These are phyloP conservation scores for Neurospora cerealis DNA, from an alignment of 495 filamentous ascomycete species.

Conservation along the genomic window DNA sequence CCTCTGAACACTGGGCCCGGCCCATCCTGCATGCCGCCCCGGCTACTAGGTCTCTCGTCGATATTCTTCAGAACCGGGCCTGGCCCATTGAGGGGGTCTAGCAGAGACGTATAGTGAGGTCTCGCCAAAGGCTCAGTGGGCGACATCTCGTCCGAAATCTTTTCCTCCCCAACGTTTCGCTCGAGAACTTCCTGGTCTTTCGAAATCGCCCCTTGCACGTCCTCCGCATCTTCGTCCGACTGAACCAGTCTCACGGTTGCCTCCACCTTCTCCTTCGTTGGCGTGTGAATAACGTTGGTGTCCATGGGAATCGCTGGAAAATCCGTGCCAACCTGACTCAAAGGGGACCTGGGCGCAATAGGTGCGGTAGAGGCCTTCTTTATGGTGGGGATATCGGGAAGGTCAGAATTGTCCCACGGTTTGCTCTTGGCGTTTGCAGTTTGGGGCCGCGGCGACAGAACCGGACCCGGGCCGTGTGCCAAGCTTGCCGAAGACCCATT, in stretches of 20 bases:
- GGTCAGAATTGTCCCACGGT: conserved; percentile 25
- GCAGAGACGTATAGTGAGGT: background rate
- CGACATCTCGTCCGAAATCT: background rate
- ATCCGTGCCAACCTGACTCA: conserved; percentile 18
- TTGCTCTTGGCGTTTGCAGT: conserved; percentile 24
- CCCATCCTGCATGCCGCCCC: background rate
- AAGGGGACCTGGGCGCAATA: conserved; percentile 21
- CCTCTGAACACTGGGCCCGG: background rate
- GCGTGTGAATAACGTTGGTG: conserved; percentile 19
- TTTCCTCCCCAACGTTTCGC: background rate
- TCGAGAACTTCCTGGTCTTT: background rate
- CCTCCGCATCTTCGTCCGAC: conserved; percentile 3
- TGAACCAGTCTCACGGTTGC: conserved; percentile 1
- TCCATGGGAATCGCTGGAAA: conserved; percentile 15
- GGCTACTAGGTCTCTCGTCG: background rate
- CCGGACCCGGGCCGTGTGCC: conserved; percentile 7
- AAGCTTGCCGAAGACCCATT: conserved; percentile 16
- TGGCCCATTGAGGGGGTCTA: background rate
- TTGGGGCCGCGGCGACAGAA: conserved; percentile 14
- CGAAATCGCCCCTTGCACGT: background rate
- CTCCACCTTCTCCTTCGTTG: conserved; percentile 20
- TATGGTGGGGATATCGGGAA: conserved; percentile 29
- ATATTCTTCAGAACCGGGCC: background rate
- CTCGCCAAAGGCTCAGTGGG: background rate
- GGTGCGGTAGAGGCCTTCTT: conserved; percentile 11